These are phyloP conservation scores for Wickerhamomyces rabaulensis DNA, from an alignment of 805 yeast genomes.

Conservation along the genomic window DNA sequence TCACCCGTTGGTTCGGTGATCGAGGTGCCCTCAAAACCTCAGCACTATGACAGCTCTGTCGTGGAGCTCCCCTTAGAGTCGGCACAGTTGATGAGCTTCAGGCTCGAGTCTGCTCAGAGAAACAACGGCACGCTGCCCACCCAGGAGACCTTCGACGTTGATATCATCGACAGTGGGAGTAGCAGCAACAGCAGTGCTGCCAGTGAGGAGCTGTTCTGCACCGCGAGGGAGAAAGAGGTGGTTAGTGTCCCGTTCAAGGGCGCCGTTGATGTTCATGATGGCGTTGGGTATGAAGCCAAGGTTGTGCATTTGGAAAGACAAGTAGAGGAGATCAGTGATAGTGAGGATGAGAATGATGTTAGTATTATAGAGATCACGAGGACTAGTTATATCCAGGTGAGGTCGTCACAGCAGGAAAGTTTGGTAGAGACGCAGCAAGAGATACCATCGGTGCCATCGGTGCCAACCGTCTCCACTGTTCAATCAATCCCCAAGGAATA, in stretches of 20 bases:
- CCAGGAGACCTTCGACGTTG: slow-evolving; percentile 17
- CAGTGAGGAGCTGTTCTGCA: neutral
- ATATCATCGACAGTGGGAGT: neutral
- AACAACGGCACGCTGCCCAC: slow-evolving; percentile 5
- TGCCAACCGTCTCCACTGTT: too few relatives aligned
- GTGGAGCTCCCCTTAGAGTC: neutral
- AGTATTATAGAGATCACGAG: slow-evolving; percentile 25
- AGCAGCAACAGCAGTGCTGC: neutral
- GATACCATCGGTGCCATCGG: neutral
- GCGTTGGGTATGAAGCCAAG: slow-evolving; percentile 5
- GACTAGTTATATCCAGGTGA: slow-evolving; percentile 1
- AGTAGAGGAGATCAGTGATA: slow-evolving; percentile 13
- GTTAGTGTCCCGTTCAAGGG: slow-evolving; percentile 5
- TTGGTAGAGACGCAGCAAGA: neutral
- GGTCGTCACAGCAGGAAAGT: neutral
- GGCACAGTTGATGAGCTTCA: slow-evolving; percentile 21
- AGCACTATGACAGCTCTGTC: neutral
- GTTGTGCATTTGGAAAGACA: slow-evolving; percentile 11
- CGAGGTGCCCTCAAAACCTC: neutral
- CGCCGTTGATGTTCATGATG: slow-evolving; percentile 8
- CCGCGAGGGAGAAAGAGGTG: slow-evolving; percentile 3
- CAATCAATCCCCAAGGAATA: neutral
- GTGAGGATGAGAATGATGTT: slow-evolving; percentile 19
- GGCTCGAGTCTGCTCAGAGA: slow-evolving; percentile 14
- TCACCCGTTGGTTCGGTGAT: slow-evolving; percentile 4